These are phyloP conservation scores for Cephaloascus albidus DNA, from an alignment of 805 yeast species.

Conservation along the genomic window DNA sequence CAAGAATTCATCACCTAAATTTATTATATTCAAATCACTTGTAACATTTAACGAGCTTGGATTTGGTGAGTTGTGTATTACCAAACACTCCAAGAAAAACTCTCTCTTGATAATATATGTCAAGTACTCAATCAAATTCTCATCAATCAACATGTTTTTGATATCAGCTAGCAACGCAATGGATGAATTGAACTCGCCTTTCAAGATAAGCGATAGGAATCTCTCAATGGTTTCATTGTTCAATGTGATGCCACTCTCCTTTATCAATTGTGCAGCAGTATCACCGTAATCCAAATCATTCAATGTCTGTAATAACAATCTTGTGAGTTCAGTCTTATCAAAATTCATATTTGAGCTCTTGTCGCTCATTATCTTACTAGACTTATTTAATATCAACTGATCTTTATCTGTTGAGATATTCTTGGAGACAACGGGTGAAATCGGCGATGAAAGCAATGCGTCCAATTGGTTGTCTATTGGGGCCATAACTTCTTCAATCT, in stretches of 20 bases:
- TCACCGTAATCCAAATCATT: conserved; percentile 36
- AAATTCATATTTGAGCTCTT: conserved; percentile 6
- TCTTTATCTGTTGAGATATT: no score
- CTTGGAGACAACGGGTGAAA: no score
- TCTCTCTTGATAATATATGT: neutral
- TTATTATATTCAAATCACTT: neutral
- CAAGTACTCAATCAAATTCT: conserved; percentile 17
- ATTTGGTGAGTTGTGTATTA: neutral
- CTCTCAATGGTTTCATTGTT: conserved; percentile 17
- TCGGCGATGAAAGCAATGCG: neutral
- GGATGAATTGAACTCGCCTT: conserved; percentile 28
- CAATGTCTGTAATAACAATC: conserved; percentile 40
- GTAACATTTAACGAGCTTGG: no score
- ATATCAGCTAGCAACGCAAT: neutral
- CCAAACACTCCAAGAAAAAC: conserved; percentile 1
- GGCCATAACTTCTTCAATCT: no score
- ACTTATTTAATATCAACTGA: no score
- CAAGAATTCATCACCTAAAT: neutral
- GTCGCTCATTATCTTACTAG: no score
- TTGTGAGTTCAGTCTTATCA: conserved; percentile 27
- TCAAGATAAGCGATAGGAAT: conserved; percentile 25
- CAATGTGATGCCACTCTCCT: conserved; percentile 19
- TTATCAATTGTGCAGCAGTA: conserved; percentile 26
- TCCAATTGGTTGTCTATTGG: neutral
- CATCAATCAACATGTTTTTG: neutral